These are phyloP conservation scores for Pelargonium citronellum DNA, from an alignment of 441 rosid species.

Conservation along the genomic window DNA sequence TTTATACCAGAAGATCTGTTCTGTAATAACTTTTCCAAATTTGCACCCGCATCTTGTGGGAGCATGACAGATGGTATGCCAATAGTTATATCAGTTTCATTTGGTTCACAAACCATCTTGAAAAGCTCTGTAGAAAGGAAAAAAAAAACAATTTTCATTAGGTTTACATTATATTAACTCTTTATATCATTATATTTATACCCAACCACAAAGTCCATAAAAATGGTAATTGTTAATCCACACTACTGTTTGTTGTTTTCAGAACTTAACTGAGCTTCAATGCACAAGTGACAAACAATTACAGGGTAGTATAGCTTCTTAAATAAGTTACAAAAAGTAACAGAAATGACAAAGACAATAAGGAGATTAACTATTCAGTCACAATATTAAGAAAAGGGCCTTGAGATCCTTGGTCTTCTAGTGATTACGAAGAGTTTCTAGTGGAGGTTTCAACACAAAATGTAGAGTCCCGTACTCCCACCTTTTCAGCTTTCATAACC, in stretches of 20 bases:
- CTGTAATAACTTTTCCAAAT: conserved; percentile 26
- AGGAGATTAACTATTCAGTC: not conserved
- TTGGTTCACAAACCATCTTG: conserved; percentile 57
- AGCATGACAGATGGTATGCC: conserved; percentile 54
- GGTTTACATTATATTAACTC: not conserved
- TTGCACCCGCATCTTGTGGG: conserved; percentile 54
- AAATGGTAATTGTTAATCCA: not conserved
- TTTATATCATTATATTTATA: not conserved
- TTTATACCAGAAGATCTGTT: conserved; percentile 27
- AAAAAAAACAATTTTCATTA: not conserved
- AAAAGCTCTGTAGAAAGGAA: conserved; percentile 39
- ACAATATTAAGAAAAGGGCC: not conserved
- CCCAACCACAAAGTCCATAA: not conserved
- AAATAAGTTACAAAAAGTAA: not conserved
- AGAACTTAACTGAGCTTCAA: not conserved
- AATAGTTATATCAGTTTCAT: conserved; percentile 41
- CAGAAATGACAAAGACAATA: not conserved
- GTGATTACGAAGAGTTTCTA: not conserved
- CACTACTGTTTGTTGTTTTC: not conserved
- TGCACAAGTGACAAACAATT: not conserved
- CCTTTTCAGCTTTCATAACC: no score
- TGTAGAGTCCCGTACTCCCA: not conserved
- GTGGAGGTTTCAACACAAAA: not conserved
- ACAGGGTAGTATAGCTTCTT: not conserved
- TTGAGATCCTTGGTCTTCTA: conserved; percentile 4